Percentiles rank a stretch among this genome's conserved stretches.
phyloP scores from a whole-genome alignment of 768 basidiomycete species.

The Pleurotus salmoneostramineus region DNA sequence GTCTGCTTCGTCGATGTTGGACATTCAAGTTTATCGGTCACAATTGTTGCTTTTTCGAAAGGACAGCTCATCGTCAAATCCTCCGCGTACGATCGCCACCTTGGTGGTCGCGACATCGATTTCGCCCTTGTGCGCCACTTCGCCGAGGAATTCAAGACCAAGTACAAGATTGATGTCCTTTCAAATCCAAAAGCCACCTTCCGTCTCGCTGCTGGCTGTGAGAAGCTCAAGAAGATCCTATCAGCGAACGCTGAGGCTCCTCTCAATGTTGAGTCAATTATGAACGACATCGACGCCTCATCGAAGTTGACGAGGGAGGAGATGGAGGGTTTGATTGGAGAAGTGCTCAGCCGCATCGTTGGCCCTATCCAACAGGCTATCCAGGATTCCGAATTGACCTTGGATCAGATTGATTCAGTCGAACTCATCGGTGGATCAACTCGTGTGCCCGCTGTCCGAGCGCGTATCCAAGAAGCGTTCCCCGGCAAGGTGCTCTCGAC shows the following conservation, averaged over 20 bases:
- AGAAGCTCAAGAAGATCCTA: slow-evolving; percentile 93
- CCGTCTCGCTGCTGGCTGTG: slow-evolving; percentile 84
- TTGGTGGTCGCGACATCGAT: slow-evolving; percentile 97
- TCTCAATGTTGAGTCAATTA: slow-evolving; percentile 91
- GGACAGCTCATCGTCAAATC: slow-evolving; percentile 85
- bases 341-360: slow-evolving; percentile 73
- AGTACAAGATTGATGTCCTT: slow-evolving; percentile 97
- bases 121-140: slow-evolving; percentile 87
- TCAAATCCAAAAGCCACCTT: slow-evolving; percentile 89
- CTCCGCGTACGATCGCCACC: slow-evolving; percentile 88
- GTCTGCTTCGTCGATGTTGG: slow-evolving; percentile 96
- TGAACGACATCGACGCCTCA: slow-evolving; percentile 92
- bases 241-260: slow-evolving; percentile 90
- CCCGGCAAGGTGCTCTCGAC: slow-evolving; percentile 79
- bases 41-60: slow-evolving; percentile 92
- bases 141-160: slow-evolving; percentile 86
- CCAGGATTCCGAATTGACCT: slow-evolving; percentile 70
- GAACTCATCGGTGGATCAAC: slow-evolving; percentile 94
- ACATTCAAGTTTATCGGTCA: slow-evolving; percentile 84
- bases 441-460: slow-evolving; percentile 89
- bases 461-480: slow-evolving; percentile 81
- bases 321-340: slow-evolving; percentile 74
- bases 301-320: slow-evolving; percentile 81
- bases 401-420: slow-evolving; percentile 85
- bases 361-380: slow-evolving; percentile 77